Evolutionary conservation across 768 basidiomycete species (phyloP).

Genomic region (Rhodotorula graminis): DNA sequence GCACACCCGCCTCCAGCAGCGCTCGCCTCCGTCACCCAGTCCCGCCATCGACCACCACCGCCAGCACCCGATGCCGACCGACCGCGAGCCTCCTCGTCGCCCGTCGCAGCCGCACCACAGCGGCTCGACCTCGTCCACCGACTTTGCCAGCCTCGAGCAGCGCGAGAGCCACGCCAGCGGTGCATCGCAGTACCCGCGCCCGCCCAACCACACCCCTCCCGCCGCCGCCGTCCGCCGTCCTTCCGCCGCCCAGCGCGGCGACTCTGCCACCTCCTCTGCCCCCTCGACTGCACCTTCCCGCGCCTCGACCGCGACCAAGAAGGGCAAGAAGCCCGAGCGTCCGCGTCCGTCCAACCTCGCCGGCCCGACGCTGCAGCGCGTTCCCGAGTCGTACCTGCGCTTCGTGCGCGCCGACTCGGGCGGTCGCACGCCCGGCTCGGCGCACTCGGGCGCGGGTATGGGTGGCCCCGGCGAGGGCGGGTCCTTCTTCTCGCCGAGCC

Average conservation of each 20-base stretch:
- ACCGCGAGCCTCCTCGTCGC: not conserved
- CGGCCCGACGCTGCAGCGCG: not conserved
- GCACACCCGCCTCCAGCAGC: too few species aligned
- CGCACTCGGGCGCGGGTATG: too few species aligned
- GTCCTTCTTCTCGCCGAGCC: not conserved
- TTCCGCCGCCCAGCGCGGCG: too few species aligned
- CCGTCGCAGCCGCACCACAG: not conserved
- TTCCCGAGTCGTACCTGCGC: not conserved
- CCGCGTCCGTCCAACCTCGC: slow-evolving; percentile 6
- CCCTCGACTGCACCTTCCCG: not conserved
- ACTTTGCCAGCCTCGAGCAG: not conserved
- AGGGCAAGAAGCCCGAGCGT: not conserved
- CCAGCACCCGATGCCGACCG: not conserved
- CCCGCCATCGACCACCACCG: too few species aligned
- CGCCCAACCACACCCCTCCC: too few species aligned
- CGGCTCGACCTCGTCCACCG: not conserved
- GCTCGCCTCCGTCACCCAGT: too few species aligned
- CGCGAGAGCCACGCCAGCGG: too few species aligned
- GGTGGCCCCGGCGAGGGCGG: not conserved
- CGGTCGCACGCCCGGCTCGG: not conserved
- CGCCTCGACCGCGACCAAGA: not conserved
- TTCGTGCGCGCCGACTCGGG: not conserved
- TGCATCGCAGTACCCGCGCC: not conserved
- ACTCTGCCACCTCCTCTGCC: not conserved
- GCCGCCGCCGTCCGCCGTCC: too few species aligned